phyloP scores from a whole-genome alignment of 768 basidiomycete genomes.

The Mycena venus region DNA sequence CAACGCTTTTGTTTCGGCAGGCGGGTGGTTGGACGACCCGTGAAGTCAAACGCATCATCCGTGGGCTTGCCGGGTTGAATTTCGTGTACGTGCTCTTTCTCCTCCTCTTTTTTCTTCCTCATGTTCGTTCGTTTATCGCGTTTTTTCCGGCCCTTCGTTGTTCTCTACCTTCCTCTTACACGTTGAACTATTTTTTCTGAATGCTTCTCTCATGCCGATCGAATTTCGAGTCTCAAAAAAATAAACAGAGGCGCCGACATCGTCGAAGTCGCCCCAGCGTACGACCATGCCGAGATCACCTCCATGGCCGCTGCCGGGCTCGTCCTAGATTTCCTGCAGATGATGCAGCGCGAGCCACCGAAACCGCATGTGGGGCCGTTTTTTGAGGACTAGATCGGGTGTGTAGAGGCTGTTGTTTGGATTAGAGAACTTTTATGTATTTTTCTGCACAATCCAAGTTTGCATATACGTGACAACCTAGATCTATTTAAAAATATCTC shows the following conservation, averaged over 20 bases:
- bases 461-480: too few species aligned
- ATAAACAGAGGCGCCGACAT: constrained; percentile 65
- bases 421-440: too few species aligned
- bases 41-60: constrained; percentile 72
- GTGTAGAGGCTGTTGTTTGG: too few species aligned
- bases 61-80: constrained; percentile 71
- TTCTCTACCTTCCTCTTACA: too few species aligned
- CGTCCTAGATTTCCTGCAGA: constrained; percentile 57
- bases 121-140: too few species aligned
- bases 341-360: constrained; percentile 46
- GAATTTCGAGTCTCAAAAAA: too few species aligned
- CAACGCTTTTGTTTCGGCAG: too few species aligned
- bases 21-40: constrained; percentile 68
- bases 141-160: too few species aligned
- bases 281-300: constrained; percentile 58
- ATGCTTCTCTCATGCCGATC: too few species aligned
- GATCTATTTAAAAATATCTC: too few species aligned
- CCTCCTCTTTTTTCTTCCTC: neutral
- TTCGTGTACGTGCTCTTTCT: constrained; percentile 61
- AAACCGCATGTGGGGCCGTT: constrained; percentile 24
- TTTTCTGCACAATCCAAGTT: too few species aligned
- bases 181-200: too few species aligned
- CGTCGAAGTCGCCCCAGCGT: constrained; percentile 65
- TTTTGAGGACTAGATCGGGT: neutral
- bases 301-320: constrained; percentile 58